These are phyloP conservation scores for Nakaseomyces nivariensis DNA, from an alignment of 1,139 yeast species.

Conservation along the genomic window DNA sequence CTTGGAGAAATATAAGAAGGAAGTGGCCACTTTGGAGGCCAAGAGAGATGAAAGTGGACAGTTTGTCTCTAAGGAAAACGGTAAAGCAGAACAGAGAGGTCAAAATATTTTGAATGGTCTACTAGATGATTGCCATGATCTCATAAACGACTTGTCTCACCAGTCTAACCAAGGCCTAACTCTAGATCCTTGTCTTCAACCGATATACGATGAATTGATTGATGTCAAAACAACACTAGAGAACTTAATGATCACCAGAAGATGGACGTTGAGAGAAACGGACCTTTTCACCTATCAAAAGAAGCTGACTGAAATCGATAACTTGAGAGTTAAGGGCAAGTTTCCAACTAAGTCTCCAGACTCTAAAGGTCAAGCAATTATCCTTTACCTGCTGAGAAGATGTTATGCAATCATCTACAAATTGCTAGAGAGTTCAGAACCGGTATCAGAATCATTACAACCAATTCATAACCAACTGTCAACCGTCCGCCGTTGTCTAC, in stretches of 20 bases:
- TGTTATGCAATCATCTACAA: conserved; percentile 85
- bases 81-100: conserved; percentile 34
- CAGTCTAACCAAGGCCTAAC: conserved; percentile 36
- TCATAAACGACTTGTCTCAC: conserved; percentile 62
- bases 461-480: conserved; percentile 88
- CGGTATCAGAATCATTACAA: conserved; percentile 85
- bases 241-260: conserved; percentile 74
- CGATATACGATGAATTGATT: conserved; percentile 45
- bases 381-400: conserved; percentile 73
- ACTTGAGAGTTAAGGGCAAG: conserved; percentile 48
- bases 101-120: conserved; percentile 63
- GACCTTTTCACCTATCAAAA: conserved; percentile 80
- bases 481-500: conserved; percentile 79
- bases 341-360: conserved; percentile 33
- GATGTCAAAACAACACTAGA: conserved; percentile 66
- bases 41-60: conserved; percentile 38
- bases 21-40: conserved; percentile 35
- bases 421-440: conserved; percentile 83
- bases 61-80: conserved; percentile 34
- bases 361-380: conserved; percentile 50
- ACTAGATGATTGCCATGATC: conserved; percentile 71
- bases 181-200: conserved; percentile 41
- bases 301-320: conserved; percentile 62
- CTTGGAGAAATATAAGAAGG: conserved; percentile 31
- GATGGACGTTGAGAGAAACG: conserved; percentile 95